Conservation (phyloP, 2,329 filamentous ascomycete genomes). For the Diplodia mutila region DNA sequence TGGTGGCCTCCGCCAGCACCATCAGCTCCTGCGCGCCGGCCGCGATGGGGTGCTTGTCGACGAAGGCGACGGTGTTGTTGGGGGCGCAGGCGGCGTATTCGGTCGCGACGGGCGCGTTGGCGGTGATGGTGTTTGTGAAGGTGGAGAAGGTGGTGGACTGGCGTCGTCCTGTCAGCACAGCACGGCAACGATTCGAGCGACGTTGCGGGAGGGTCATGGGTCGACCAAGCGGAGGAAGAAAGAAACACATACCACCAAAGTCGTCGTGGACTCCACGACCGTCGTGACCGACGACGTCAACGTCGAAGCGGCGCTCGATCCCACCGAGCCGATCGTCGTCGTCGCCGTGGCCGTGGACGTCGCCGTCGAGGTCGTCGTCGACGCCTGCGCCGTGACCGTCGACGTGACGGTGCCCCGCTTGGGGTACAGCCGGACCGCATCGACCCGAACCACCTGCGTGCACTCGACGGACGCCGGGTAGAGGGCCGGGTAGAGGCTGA, state of each 20-base stretch:
- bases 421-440: not conserved
- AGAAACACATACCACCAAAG: not conserved
- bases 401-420: not conserved
- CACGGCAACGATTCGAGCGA: too few relatives aligned
- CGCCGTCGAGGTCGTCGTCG: not conserved
- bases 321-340: not conserved
- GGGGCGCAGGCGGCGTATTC: not conserved
- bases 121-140: slow-evolving; percentile 4
- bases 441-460: not conserved
- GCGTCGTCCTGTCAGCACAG: not conserved
- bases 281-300: not conserved
- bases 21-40: not conserved
- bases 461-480: not conserved
- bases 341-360: not conserved
- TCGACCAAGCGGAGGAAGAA: not conserved
- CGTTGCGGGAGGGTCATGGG: too few relatives aligned
- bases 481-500: not conserved
- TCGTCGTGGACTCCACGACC: not conserved
- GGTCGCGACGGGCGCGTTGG: not conserved
- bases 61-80: slow-evolving; percentile 1
- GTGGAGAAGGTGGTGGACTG: slow-evolving; percentile 8
- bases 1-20: not conserved
- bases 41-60: not conserved
- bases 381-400: slow-evolving; percentile 3
- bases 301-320: not conserved